phyloP scores from a whole-genome alignment of 1,139 yeast genomes.

The Sugiyamaella sp. region DNA sequence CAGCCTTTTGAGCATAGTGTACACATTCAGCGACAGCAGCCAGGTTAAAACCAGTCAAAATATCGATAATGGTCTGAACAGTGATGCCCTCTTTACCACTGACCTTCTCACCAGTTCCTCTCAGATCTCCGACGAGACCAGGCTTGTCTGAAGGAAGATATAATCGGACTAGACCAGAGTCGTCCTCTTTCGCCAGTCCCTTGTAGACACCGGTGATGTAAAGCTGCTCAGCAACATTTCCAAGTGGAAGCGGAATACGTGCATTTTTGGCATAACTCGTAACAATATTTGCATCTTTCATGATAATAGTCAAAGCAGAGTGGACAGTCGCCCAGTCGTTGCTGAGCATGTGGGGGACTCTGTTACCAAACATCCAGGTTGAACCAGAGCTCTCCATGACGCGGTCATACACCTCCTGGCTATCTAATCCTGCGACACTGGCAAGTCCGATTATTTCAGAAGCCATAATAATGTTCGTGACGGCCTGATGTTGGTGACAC shows the following conservation, averaged over 20 bases:
- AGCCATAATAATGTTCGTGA: conserved; percentile 22
- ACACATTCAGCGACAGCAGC: conserved; percentile 22
- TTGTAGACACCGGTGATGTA: conserved; percentile 17
- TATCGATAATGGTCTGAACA: conserved; percentile 20
- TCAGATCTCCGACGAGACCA: conserved; percentile 20
- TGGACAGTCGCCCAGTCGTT: conserved; percentile 24
- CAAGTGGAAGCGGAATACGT: conserved; percentile 20
- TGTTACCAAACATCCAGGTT: conserved; percentile 26
- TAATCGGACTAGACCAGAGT: conserved; percentile 21
- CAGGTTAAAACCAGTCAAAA: conserved; percentile 21
- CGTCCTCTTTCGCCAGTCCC: conserved; percentile 21
- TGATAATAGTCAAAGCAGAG: conserved; percentile 22
- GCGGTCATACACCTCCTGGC: conserved; percentile 16
- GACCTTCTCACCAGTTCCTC: conserved; percentile 1
- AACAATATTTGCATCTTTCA: conserved; percentile 24
- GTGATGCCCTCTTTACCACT: conserved; percentile 16
- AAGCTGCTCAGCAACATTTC: conserved; percentile 22
- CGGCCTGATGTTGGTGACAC: conserved; percentile 26
- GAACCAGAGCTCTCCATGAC: conserved; percentile 18
- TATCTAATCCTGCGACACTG: conserved; percentile 20
- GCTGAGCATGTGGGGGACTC: conserved; percentile 24
- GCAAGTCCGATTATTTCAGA: conserved; percentile 23
- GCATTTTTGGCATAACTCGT: conserved; percentile 21
- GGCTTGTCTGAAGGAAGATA: conserved; percentile 17
- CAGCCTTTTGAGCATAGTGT: conserved; percentile 18